Evolutionary conservation across 2,329 filamentous ascomycete species (phyloP), one percentile per base, ranked within the genome.

Genomic region (Trichothecium sympodiale): DNA sequence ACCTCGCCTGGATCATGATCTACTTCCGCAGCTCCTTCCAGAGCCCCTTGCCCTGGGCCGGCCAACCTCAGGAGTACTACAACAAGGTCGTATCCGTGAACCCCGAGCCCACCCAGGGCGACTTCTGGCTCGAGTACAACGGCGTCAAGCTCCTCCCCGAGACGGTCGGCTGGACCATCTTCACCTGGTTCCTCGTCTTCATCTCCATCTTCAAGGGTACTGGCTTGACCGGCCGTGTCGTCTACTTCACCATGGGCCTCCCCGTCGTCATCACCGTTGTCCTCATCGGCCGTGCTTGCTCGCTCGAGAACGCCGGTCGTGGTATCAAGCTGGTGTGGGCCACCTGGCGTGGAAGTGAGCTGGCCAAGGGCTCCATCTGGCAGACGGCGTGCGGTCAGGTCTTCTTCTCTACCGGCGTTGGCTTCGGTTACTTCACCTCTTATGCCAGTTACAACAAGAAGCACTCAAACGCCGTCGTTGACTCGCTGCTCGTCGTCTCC

Each of bases 201-300:
- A 43, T 76, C 29, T 72, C 66, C 43, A 74, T 77, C 44, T 73
- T 75, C 51, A 65, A 69, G 26, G 67, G 74, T 6, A 69, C 76
- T 15, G 69, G 70, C 0, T 49, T 73, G 40, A 75, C 71, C 2
- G 71, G 71, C 2, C 63, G 71, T 5, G 72, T 74, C 8, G 71
- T 74, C 5, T 76, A 75, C 53, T 72, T 71, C 50, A 75, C 71
- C n/a, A 75, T 76, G 70, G 70, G 69, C 1, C 48, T 76, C 5
- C 71, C 72, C 1, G 72, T 76, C 34, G 55, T 71, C 39, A 67
- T 69, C 12, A 74, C 67, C 3, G 61, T 76, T 41, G 64, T 75
- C 37, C 59, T 76, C 17, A 62, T 76, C 32, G 71, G 69, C 14
- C 64, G 71, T 2, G 60, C 67, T 0, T 49, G 66, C 1, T 74